Percentiles rank a stretch among this genome's conserved stretches.
These are phyloP conservation scores for Apiospora koreana DNA, from an alignment of 2,329 filamentous ascomycete genomes.

Conservation along the genomic window DNA sequence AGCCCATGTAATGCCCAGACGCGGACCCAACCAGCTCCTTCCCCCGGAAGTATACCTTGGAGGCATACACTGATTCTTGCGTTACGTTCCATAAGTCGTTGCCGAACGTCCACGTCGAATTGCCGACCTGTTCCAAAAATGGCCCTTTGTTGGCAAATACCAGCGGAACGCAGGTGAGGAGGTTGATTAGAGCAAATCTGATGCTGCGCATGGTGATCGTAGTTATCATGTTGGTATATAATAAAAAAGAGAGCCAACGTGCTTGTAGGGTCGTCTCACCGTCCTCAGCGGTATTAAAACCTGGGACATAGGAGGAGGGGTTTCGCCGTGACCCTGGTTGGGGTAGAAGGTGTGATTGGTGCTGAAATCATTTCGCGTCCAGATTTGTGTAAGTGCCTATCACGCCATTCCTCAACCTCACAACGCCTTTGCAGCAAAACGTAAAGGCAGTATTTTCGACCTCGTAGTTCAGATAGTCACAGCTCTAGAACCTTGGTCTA, in stretches of 20 bases:
- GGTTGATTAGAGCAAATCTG: background rate
- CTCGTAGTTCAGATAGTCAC: no score
- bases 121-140: conserved; percentile 29
- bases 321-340: background rate
- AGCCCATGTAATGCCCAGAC: conserved; percentile 32
- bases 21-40: conserved; percentile 31
- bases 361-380: background rate
- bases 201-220: background rate
- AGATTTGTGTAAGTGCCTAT: background rate
- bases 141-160: conserved; percentile 12
- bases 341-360: background rate
- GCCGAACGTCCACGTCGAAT: conserved; percentile 32
- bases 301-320: background rate
- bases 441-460: no score
- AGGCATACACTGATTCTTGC: conserved; percentile 26
- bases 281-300: no score
- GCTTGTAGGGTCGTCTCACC: background rate
- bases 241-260: no score
- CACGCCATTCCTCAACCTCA: background rate
- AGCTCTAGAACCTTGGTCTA: no score
- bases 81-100: conserved; percentile 34
- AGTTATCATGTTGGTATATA: background rate
- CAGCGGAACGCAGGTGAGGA: background rate
- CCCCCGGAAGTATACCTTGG: conserved; percentile 28
- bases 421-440: background rate